Base-by-base conservation (phyloP, 805 yeast species). In the Metschnikowia noctiluminum region DNA sequence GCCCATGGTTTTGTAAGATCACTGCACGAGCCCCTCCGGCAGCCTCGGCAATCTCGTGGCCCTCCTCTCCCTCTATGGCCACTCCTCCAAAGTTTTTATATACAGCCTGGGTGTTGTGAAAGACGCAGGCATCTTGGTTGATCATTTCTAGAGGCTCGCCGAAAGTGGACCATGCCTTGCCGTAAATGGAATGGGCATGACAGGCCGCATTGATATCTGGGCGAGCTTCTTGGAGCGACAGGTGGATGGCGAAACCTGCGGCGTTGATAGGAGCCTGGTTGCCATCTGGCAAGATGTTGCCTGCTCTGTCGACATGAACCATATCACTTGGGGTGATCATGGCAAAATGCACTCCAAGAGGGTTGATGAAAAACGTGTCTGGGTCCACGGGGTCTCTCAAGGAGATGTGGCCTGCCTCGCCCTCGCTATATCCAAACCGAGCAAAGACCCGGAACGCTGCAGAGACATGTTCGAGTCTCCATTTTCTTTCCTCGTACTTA, bases 301-400 rank as follows among this genome's bases (percentile, higher is more conserved):
- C 55, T 2, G 15, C 28, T 1, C 40, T 27, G 27, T 49, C 50
- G 13, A 35, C 37, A 35, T 45, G 55, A 15, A 51, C 50, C 44
- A 51, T 12, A 38, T 51, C 55, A 3, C n/a, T 11, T 13, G 54
- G 41, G 11, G 30, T 40, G 16, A 51, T 51, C 42, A 51, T 28
- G 41, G 44, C 55, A 28, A 48, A 51, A 21, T 51, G 55, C 38
- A 38, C 35, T 30, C 44, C 55, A 32, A 51, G 35, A 1, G 55
- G 55, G 28, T 51, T 51, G 43, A 51, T 51, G 38, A 45, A 51
- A 16, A 51, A 49, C 12, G 55, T 51, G 14, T 37, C 32, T 1
- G 55, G 52, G 35, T 51, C 55, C 11, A 49, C 55, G 2, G 55
- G 55, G 37, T 51, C 55, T 5, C 52, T 28, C n/a, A 51, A 8